A percentile compares a stretch with the other conserved stretches of the same genome.
Evolutionary conservation across 129 eudicot genomes (phyloP).

Genomic region (Lactuca saligna): DNA sequence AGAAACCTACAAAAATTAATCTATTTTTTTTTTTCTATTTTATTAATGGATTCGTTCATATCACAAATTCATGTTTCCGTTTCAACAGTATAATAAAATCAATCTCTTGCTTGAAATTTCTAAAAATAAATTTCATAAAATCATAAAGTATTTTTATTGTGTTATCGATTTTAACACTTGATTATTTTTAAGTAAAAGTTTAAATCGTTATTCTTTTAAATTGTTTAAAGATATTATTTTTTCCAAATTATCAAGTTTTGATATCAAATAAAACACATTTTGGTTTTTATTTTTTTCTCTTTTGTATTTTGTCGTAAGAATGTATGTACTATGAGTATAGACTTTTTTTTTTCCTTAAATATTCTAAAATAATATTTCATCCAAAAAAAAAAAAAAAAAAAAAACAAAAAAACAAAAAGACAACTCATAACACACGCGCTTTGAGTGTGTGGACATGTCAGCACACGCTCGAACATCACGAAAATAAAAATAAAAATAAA

Average conservation of each 20-base stretch:
- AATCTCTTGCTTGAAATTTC: too few species aligned
- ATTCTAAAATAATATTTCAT: background rate
- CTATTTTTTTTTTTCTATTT: too few species aligned
- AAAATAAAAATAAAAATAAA: slow-evolving; percentile 2
- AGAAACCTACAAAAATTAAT: too few species aligned
- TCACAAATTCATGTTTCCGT: too few species aligned
- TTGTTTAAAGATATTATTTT: background rate
- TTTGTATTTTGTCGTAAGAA: background rate
- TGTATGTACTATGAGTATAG: too few species aligned
- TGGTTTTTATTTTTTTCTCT: too few species aligned
- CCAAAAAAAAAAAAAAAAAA: background rate
- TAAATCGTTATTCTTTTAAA: too few species aligned
- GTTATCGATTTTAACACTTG: too few species aligned
- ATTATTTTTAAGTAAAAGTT: too few species aligned
- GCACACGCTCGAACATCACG: slow-evolving; percentile 24
- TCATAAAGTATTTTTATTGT: too few species aligned
- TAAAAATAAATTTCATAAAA: background rate
- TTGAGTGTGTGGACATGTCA: slow-evolving; percentile 37
- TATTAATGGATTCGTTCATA: background rate
- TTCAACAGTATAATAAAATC: background rate
- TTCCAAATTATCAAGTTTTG: background rate
- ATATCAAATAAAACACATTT: too few species aligned
- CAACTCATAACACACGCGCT: slow-evolving; percentile 32
- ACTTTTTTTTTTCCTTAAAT: background rate
- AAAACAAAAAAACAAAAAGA: background rate